These are phyloP conservation scores for Vitis amurensis DNA, from an alignment of 164 flowering plant species.

Conservation along the genomic window DNA sequence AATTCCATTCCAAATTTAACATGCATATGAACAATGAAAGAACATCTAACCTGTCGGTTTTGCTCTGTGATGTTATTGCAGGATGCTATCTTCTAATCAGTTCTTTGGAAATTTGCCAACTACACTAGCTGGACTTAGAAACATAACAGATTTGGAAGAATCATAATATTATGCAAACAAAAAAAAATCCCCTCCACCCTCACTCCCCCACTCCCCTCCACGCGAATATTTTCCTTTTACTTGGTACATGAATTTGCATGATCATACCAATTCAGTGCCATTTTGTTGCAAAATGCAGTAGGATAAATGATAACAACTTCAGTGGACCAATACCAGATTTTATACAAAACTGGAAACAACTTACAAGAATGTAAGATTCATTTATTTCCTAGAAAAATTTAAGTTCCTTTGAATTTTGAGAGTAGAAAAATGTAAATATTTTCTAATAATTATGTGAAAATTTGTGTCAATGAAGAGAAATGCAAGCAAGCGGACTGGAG, in stretches of 20 bases:
- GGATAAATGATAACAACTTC: conserved; percentile 62
- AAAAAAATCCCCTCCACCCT: no score
- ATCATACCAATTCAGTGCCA: no score
- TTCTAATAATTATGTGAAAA: neutral
- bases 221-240: no score
- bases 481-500: conserved; percentile 53
- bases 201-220: no score
- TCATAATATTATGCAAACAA: no score
- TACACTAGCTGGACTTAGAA: conserved; percentile 33
- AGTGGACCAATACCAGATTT: conserved; percentile 56
- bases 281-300: conserved; percentile 34
- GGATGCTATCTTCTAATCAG: conserved; percentile 44
- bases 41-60: neutral
- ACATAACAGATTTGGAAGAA: conserved; percentile 47
- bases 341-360: conserved; percentile 53
- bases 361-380: conserved; percentile 47
- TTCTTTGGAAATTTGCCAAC: conserved; percentile 48
- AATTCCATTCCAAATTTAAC: neutral
- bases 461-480: conserved; percentile 25
- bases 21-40: neutral
- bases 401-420: neutral
- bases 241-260: no score
- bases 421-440: conserved; percentile 5
- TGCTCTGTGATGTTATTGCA: conserved; percentile 10
- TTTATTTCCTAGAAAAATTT: neutral